Evolutionary conservation across 1,139 yeast genomes (phyloP).

Genomic region (Barnettozyma hawaiiensis): DNA sequence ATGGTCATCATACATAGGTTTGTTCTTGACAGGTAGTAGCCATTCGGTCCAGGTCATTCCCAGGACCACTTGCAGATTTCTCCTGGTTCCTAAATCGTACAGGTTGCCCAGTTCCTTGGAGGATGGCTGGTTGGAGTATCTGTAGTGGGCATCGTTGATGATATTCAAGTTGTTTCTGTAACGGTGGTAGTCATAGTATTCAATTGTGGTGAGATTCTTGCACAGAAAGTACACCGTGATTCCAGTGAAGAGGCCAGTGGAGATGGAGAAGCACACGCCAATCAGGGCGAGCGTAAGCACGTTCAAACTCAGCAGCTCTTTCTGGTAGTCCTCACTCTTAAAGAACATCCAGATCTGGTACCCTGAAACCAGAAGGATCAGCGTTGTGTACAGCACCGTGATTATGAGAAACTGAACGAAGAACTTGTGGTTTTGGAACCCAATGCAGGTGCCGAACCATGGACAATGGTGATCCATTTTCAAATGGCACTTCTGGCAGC

Average conservation of each 20-base stretch:
- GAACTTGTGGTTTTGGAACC: conserved; percentile 71
- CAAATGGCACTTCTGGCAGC: conserved; percentile 64
- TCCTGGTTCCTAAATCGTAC: conserved; percentile 61
- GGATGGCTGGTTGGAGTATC: conserved; percentile 35
- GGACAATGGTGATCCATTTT: conserved; percentile 94
- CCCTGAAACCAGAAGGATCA: conserved; percentile 38
- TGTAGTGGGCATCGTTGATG: conserved; percentile 34
- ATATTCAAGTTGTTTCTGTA: conserved; percentile 42
- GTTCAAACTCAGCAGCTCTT: conserved; percentile 48
- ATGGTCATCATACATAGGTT: conserved; percentile 25
- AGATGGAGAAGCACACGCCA: conserved; percentile 56
- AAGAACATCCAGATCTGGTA: conserved; percentile 48
- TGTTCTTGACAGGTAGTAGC: conserved; percentile 54
- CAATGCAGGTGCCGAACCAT: conserved; percentile 91
- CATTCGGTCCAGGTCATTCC: conserved; percentile 61
- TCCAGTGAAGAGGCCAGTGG: conserved; percentile 52
- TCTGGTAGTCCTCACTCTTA: conserved; percentile 33
- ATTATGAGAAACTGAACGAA: conserved; percentile 72
- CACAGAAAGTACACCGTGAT: conserved; percentile 58
- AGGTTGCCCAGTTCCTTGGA: conserved; percentile 51
- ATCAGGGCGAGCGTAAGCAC: conserved; percentile 56
- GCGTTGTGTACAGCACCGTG: conserved; percentile 43
- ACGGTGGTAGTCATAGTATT: conserved; percentile 58
- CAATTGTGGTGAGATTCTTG: conserved; percentile 75
- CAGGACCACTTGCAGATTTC: conserved; percentile 69